Percentiles rank a stretch among this genome's conserved stretches.
Conservation (phyloP, 306 rosid species). For the Calophaca sinica region DNA sequence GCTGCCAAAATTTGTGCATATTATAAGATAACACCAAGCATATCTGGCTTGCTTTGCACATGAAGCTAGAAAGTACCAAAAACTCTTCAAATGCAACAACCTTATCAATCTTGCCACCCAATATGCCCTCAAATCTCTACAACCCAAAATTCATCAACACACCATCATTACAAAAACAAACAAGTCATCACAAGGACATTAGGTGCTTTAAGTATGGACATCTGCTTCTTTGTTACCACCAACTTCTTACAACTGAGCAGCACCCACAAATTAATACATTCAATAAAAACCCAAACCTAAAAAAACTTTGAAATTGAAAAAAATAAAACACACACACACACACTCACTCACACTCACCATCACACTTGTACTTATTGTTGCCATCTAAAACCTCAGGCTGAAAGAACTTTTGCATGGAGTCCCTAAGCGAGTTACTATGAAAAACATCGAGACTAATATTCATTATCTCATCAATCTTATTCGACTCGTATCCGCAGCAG, state of each 20-base stretch:
- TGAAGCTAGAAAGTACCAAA: slow-evolving; percentile 91
- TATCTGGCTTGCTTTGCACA: slow-evolving; percentile 95
- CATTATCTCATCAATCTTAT: slow-evolving; percentile 99
- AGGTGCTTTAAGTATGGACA: slow-evolving; percentile 94
- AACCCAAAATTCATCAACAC: slow-evolving; percentile 54
- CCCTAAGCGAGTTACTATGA: slow-evolving; percentile 90
- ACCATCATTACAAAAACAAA: slow-evolving; percentile 27
- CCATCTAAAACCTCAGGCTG: slow-evolving; percentile 96
- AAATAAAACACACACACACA: slow-evolving; percentile 50
- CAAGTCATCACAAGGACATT: slow-evolving; percentile 72
- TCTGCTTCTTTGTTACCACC: slow-evolving; percentile 92
- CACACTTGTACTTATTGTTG: slow-evolving; percentile 93
- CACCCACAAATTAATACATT: slow-evolving; percentile 26
- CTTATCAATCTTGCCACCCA: slow-evolving; percentile 93
- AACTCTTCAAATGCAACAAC: slow-evolving; percentile 86
- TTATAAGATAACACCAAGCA: slow-evolving; percentile 22
- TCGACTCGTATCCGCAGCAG: slow-evolving; percentile 90
- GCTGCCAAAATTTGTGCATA: background rate
- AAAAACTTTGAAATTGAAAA: background rate
- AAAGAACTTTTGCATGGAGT: slow-evolving; percentile 85
- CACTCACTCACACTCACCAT: too few species aligned
- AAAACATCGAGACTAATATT: slow-evolving; percentile 97
- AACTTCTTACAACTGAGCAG: slow-evolving; percentile 82
- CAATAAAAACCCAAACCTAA: slow-evolving; percentile 19
- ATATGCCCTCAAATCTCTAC: slow-evolving; percentile 95